These are phyloP conservation scores for Parastagonospora avenae DNA, from an alignment of 2,329 filamentous ascomycete genomes.

Conservation along the genomic window DNA sequence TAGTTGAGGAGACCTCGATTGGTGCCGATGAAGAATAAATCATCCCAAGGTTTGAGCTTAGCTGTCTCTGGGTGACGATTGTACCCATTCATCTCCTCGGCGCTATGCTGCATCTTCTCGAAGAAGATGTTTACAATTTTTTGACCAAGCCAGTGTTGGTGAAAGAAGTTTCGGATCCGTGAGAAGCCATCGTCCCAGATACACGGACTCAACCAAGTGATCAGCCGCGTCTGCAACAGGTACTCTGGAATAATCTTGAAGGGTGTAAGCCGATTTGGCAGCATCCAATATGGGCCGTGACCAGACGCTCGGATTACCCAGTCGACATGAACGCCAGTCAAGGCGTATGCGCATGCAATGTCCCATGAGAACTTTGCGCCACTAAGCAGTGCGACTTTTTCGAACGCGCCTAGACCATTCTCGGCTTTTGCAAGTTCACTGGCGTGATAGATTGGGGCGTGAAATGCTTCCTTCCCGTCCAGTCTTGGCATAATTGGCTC, in stretches of 20 bases:
- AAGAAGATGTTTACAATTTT: conserved; percentile 62
- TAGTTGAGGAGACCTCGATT: conserved; percentile 66
- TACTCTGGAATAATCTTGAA: conserved; percentile 70
- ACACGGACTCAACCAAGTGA: conserved; percentile 77
- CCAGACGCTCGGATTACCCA: conserved; percentile 63
- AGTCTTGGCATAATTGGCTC: conserved; percentile 61
- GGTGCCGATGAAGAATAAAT: conserved; percentile 59
- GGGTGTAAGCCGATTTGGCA: conserved; percentile 66
- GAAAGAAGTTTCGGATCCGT: conserved; percentile 60
- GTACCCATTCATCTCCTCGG: conserved; percentile 54
- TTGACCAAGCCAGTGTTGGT: conserved; percentile 62
- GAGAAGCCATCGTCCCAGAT: conserved; percentile 72
- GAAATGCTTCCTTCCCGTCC: conserved; percentile 57
- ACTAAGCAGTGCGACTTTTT: conserved; percentile 58
- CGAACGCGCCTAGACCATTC: conserved; percentile 43
- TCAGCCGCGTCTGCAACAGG: conserved; percentile 66
- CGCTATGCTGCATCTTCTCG: conserved; percentile 59
- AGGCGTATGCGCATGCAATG: conserved; percentile 62
- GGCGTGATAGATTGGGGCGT: conserved; percentile 62
- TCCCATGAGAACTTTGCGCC: conserved; percentile 70
- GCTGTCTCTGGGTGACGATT: conserved; percentile 47
- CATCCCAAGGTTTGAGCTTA: conserved; percentile 51
- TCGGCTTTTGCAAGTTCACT: conserved; percentile 57
- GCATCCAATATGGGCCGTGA: conserved; percentile 64
- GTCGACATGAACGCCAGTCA: conserved; percentile 58